Base-by-base conservation (phyloP, 78 protist genomes). In the Chrysochromulina tobinii region DNA sequence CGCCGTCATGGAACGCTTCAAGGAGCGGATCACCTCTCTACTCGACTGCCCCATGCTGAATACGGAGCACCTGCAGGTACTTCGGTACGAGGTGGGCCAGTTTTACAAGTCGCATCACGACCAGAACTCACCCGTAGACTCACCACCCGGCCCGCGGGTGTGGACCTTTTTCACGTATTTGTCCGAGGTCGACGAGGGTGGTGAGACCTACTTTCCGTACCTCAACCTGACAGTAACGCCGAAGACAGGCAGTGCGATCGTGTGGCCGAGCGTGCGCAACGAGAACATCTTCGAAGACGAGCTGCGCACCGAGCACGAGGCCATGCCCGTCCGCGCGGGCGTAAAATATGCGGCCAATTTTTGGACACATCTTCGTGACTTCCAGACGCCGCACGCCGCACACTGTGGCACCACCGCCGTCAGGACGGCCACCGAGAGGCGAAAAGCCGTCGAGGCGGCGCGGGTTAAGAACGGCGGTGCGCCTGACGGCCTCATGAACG, bases 11-110 rank as follows among this genome's bases (percentile, higher is more conserved):
- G 7, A 9, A 9, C 25, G 25, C 27, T 21, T 64, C 69, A 64
- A 64, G 23, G 25, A 6, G 25, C 9, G 20, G 27, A 64, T 64
- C 69, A 64, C 69, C 25, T 9, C 8, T 21, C 25, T 21, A 6
- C 6, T 64, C 7, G 27, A 15, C 27, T 20, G 27, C 27, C 83
- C 83, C 9, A 17, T 12, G 83, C 38, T 6, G 57, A 38, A 77
- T 61, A 21, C 85, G n/a, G 85, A 77, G 85, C 58, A 51, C 58
- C 85, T 77, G 61, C 85, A 77, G 61, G 21, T 73, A 4, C 53
- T 73, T 2, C 83, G 83, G 55, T 73, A 73, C 83, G 83, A 27
- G 83, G 21, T 0, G 27, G 61, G 85, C 38, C 61, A 77, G 85
- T 77, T 6, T 61, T 77, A 77, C 85, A 21, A 0, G 27, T 1